Evolutionary conservation across 2,329 filamentous ascomycete species (phyloP), one percentile per base, ranked within the genome.

Genomic region (Rhexocercosporidium sp.): DNA sequence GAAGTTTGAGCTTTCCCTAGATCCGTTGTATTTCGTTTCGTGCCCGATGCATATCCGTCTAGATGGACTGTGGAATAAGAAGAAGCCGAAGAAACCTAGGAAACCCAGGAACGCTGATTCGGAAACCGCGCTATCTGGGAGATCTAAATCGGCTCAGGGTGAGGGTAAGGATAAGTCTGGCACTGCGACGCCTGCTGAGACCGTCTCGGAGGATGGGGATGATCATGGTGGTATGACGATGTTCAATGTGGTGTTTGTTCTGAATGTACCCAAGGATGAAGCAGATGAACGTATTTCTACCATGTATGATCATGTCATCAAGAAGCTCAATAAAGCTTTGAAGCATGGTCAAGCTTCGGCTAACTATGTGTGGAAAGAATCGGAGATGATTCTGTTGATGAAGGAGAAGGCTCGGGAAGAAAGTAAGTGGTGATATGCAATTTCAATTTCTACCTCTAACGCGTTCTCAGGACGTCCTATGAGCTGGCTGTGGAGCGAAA

Each of bases 211-310:
- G 12, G 70, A 74, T 41, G 73, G 70, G 16, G 74, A 74, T 41
- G 74, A 75, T 66, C 51, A 69, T 69, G 72, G 73, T 53, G 73
- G 70, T 20, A 94, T 98, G 92, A 94, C 90, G 70, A 98, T 98
- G 95, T 99, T 99, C 81, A 97, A 97, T 78, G 87, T 97, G 12
- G 94, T 98, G 27, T 98, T 98, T 78, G 92, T 97, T 60, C 82
- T 97, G 71, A 91, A 93, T 72, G 92, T 94, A 3, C 90, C 90
- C 59, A 88, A 90, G 62, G 84, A 94, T 65, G 92, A 97, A 76
- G 89, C 91, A 71, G 91, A 92, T 84, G 86, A 82, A 75, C 82
- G 87, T 14, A 82, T 96, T 54, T 87, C 91, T 51, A 92, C 96
- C 70, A 90, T 97, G 76, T 97, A 97, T 78, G 86, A 92, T 63